Base-by-base conservation (phyloP, 345 rosid genomes). In the Gossypium bickii region DNA sequence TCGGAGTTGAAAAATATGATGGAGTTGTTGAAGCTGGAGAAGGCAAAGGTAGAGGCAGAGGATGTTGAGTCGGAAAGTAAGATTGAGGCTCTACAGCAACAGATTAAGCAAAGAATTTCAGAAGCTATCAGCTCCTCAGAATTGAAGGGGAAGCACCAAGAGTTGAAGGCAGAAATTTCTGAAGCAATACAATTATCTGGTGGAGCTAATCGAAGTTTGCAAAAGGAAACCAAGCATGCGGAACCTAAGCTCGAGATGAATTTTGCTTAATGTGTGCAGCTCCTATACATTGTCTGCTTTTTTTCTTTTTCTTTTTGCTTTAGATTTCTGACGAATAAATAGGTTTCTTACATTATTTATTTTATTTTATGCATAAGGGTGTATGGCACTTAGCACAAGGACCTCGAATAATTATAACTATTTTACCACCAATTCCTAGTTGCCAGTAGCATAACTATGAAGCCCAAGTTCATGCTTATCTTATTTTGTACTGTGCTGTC, bases 1-100 rank as follows among this genome's bases (percentile, higher is more conserved):
- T 78, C 91, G 15, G 90, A 94, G 79, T 58, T 92, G 78, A 90
- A 87, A 75, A 83, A 79, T 72, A 77, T 86, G 87, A 76, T 88
- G 0, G 88, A 86, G 84, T 78, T 83, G 48, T 87, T 89, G 80
- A 89, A 89, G 80, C 76, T 88, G 76, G 93, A 88, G 85, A 74
- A 75, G 7, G 88, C 84, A n/a, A 89, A 85, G 85, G 92, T 0
- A 20, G 20, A 20, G 85, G 92, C 88, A 7, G 87, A 83, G 16
- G 87, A 85, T 75, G 64, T 9, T 6, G 71, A 81, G 4, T 76
- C 88, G 27, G 83, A 75, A 78, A 76, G 76, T 66, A 86, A 83
- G 82, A 88, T 94, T 16, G 86, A 82, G 67, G 80, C 88, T 74
- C 83, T 90, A 65, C 83, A 83, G 78, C 82, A 85, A 48, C 89